Evolutionary conservation across 2,329 filamentous ascomycete genomes (phyloP).

Genomic region (Penicillium sp.): DNA sequence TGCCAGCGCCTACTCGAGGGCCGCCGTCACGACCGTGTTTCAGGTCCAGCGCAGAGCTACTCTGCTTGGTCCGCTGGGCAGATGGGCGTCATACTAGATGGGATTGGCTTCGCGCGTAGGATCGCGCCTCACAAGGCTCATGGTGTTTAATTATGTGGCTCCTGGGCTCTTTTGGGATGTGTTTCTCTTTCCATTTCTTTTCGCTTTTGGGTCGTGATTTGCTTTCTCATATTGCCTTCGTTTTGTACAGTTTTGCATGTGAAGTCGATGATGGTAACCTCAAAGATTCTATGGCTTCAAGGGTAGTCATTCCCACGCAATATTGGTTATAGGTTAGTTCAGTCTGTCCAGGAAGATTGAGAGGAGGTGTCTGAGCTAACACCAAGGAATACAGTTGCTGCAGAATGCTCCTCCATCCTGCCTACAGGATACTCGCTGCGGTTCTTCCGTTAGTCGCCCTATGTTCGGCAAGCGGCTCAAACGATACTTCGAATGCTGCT

Average conservation of each 20-base stretch:
- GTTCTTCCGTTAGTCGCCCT: constrained; percentile 31
- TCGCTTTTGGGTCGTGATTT: not conserved
- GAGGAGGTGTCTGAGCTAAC: constrained; percentile 23
- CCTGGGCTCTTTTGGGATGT: constrained; percentile 7
- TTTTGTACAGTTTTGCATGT: constrained; percentile 1
- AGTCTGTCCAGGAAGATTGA: not conserved
- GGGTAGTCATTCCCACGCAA: constrained; percentile 33
- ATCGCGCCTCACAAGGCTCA: constrained; percentile 14
- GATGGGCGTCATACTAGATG: constrained; percentile 22
- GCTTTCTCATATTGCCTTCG: not conserved
- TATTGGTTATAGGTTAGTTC: constrained; percentile 29
- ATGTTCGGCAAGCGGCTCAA: constrained; percentile 32
- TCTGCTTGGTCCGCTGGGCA: constrained; percentile 16
- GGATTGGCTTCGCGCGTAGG: constrained; percentile 25
- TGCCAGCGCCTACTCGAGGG: constrained; percentile 36
- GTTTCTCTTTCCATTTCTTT: constrained; percentile 17
- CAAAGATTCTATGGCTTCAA: constrained; percentile 30
- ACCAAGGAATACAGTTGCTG: constrained; percentile 29
- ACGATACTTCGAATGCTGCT: constrained; percentile 28
- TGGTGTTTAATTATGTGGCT: constrained; percentile 25
- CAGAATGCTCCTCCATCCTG: constrained; percentile 45
- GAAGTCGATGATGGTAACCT: constrained; percentile 34
- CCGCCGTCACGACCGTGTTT: constrained; percentile 33
- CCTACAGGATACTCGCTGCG: constrained; percentile 36
- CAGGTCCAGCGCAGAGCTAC: constrained; percentile 20